A percentile compares a stretch with the other conserved stretches of the same genome.
These are phyloP conservation scores for Trichoderma arundinaceum DNA, from an alignment of 2,329 filamentous ascomycete genomes.

Conservation along the genomic window DNA sequence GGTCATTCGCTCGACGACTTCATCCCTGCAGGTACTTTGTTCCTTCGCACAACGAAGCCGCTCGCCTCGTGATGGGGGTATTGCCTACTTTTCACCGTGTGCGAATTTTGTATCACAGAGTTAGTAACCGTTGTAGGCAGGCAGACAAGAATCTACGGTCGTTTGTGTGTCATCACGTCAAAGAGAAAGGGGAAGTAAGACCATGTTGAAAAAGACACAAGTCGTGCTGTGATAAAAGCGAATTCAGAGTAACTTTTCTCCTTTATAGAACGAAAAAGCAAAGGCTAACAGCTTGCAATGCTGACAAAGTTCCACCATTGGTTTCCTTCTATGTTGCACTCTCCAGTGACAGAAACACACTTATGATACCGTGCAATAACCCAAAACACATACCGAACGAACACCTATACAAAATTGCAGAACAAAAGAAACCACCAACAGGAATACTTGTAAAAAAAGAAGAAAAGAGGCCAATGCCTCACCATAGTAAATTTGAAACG, in stretches of 20 bases:
- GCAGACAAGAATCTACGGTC: no score
- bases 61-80: not conserved
- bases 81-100: no score
- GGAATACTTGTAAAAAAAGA: not conserved
- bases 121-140: no score
- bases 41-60: not conserved
- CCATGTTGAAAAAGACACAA: not conserved
- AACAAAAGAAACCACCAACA: not conserved
- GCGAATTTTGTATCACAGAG: no score
- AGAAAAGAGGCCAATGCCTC: not conserved
- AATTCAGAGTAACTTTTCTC: not conserved
- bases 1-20: conserved; percentile 1
- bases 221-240: not conserved
- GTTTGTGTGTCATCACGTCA: no score
- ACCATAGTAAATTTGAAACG: not conserved
- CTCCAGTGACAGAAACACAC: not conserved
- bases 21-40: conserved; percentile 10
- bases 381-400: not conserved
- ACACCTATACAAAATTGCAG: not conserved
- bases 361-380: not conserved
- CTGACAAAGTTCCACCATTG: not conserved
- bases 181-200: no score
- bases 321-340: conserved; percentile 1
- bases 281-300: not conserved
- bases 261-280: not conserved